Evolutionary conservation across 345 rosid species (phyloP).

Genomic region (Brassica carinata): DNA sequence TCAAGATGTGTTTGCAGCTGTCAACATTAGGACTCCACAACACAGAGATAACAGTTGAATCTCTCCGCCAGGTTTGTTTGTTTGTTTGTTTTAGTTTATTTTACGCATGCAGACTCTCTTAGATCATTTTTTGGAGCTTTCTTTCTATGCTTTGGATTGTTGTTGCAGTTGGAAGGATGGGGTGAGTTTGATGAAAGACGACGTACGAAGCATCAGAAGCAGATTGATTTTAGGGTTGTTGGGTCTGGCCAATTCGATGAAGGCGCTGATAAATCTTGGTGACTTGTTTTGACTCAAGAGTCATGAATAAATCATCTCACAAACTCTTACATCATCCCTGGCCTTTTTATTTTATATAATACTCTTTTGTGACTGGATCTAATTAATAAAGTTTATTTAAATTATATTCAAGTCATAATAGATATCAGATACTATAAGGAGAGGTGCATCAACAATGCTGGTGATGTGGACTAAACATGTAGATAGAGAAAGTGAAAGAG

Average conservation of each 20-base stretch:
- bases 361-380: not conserved
- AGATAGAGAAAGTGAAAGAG: too few relatives aligned
- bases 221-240: constrained; percentile 74
- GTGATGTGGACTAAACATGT: too few relatives aligned
- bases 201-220: constrained; percentile 83
- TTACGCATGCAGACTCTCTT: not conserved
- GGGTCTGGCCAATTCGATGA: constrained; percentile 79
- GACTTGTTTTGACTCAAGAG: not conserved
- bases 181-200: constrained; percentile 71
- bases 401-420: not conserved
- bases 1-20: constrained; percentile 68
- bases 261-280: constrained; percentile 87
- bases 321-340: not conserved
- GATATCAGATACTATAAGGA: too few relatives aligned
- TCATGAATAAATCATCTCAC: not conserved
- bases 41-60: constrained; percentile 79
- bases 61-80: constrained; percentile 68
- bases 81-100: not conserved
- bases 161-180: constrained; percentile 76
- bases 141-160: not conserved
- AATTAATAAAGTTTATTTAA: not conserved
- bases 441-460: too few relatives aligned
- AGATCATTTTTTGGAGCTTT: not conserved
- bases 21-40: constrained; percentile 83
- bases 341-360: not conserved